Conservation (phyloP, 1,139 yeast genomes). For the Scheffersomyces parashehatae region DNA sequence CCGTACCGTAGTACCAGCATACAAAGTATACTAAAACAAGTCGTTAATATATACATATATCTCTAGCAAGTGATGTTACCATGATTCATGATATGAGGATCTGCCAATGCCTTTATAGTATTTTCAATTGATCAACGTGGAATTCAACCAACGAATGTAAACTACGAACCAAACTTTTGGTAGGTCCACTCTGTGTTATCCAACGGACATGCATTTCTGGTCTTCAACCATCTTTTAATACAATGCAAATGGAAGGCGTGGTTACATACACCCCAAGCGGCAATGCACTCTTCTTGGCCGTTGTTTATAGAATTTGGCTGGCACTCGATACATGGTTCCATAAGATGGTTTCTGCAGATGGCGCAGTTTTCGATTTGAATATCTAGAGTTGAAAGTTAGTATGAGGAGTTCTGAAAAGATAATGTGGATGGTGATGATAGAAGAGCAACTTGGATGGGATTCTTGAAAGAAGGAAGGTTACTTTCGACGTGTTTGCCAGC, state of each 20-base stretch:
- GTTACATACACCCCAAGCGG: conserved; percentile 97
- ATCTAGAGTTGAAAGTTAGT: conserved; percentile 39
- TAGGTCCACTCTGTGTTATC: conserved; percentile 94
- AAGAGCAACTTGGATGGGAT: too few species aligned
- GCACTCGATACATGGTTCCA: conserved; percentile 99
- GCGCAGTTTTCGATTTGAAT: conserved; percentile 97
- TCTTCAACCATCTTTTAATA: conserved; percentile 92
- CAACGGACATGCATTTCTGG: conserved; percentile 97
- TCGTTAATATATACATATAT: too few species aligned
- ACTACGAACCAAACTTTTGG: conserved; percentile 67
- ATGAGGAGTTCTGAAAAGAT: conserved; percentile 1
- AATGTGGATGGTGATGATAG: too few species aligned
- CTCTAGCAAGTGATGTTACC: conserved; percentile 7
- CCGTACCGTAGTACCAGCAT: too few species aligned
- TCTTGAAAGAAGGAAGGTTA: too few species aligned
- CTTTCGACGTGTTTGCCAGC: too few species aligned
- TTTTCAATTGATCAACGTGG: too few species aligned
- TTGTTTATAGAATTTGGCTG: conserved; percentile 76
- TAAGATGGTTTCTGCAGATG: conserved; percentile 94
- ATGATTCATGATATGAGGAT: conserved; percentile 1
- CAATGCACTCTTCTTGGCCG: conserved; percentile 80
- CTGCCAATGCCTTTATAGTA: background rate
- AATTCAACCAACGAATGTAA: background rate
- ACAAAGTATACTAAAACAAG: too few species aligned
- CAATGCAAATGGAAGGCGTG: conserved; percentile 96